Percentiles rank a stretch among this genome's conserved stretches.
Evolutionary conservation across 306 rosid species (phyloP).

Genomic region (Corylus americana): DNA sequence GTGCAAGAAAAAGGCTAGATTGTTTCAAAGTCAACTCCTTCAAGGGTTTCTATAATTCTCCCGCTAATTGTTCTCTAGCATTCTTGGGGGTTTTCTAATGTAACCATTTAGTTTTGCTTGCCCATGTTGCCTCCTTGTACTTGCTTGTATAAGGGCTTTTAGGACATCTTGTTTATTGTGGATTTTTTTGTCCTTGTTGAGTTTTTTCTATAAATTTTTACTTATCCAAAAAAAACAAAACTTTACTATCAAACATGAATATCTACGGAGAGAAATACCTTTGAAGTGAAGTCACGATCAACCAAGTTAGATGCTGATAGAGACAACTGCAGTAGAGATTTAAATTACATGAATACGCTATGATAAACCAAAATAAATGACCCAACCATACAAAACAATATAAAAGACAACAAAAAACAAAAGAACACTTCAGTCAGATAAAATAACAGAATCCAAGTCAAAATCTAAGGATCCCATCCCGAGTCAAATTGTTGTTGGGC

Average conservation of each 20-base stretch:
- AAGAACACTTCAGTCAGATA: not conserved
- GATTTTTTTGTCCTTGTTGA: no score
- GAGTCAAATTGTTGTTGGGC: not conserved
- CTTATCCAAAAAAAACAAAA: no score
- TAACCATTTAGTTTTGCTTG: no score
- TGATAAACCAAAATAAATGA: slow-evolving; percentile 1
- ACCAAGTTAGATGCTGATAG: slow-evolving; percentile 60
- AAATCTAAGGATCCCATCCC: not conserved
- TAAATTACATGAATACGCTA: slow-evolving; percentile 22
- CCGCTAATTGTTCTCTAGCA: no score
- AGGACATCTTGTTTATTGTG: no score
- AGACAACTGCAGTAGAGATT: slow-evolving; percentile 58
- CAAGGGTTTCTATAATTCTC: no score
- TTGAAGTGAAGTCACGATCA: slow-evolving; percentile 60
- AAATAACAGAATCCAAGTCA: not conserved
- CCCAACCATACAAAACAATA: not conserved
- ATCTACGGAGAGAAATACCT: slow-evolving; percentile 29
- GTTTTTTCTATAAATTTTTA: no score
- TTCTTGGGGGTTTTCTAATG: no score
- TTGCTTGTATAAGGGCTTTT: no score
- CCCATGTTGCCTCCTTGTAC: no score
- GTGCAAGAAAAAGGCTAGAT: no score
- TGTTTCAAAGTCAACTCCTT: no score
- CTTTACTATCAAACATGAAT: not conserved
- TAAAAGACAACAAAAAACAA: not conserved